Percentiles rank a stretch among this genome's conserved stretches.
Conservation (phyloP, 805 yeast species). For the Candida gorgasii region DNA sequence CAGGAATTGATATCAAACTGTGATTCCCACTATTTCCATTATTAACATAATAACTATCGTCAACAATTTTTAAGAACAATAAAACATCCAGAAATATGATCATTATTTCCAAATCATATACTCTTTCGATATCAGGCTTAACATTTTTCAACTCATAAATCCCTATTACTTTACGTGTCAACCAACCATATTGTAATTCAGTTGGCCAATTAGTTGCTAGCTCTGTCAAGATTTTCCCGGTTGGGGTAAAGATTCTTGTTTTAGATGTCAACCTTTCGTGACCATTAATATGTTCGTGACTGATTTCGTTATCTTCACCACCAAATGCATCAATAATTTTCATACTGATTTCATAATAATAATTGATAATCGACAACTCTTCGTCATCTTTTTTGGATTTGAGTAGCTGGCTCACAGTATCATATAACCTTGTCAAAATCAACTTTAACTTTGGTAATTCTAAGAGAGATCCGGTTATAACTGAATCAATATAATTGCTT, state of each 20-base stretch:
- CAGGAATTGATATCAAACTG: constrained; percentile 64
- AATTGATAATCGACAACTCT: constrained; percentile 29
- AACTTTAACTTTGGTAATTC: constrained; percentile 72
- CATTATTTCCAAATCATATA: constrained; percentile 47
- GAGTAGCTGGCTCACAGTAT: constrained; percentile 32
- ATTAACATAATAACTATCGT: constrained; percentile 38
- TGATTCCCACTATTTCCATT: constrained; percentile 15
- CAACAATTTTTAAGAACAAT: constrained; percentile 58
- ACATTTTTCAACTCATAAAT: constrained; percentile 48
- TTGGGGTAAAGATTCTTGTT: constrained; percentile 76
- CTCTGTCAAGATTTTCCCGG: constrained; percentile 85
- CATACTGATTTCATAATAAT: constrained; percentile 53
- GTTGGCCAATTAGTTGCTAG: constrained; percentile 86
- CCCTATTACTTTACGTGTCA: constrained; percentile 80
- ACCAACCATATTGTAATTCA: constrained; percentile 86
- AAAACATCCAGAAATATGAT: constrained; percentile 81
- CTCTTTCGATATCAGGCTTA: constrained; percentile 17
- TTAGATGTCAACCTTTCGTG: constrained; percentile 31
- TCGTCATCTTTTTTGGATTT: constrained; percentile 9
- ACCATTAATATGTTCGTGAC: constrained; percentile 21
- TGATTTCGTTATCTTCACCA: constrained; percentile 30
- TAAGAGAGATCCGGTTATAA: constrained; percentile 63
- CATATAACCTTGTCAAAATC: constrained; percentile 61
- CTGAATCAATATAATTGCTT: constrained; percentile 33
- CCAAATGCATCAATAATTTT: constrained; percentile 84